These are phyloP conservation scores for Trichophyton schoenleinii DNA, from an alignment of 2,329 filamentous ascomycete species.

Conservation along the genomic window DNA sequence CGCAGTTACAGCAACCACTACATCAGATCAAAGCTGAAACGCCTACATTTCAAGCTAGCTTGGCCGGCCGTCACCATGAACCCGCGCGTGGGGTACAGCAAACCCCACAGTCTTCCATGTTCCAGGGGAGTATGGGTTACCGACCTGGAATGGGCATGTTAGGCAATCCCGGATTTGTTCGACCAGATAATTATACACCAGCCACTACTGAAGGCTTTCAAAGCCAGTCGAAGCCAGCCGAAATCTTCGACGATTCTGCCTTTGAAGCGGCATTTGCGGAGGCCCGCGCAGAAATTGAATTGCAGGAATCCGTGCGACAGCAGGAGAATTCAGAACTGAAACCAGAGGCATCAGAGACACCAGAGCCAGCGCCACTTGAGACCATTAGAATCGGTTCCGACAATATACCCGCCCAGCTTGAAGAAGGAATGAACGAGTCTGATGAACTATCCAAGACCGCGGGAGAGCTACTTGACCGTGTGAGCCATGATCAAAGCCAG, in stretches of 20 bases:
- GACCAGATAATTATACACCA: neutral
- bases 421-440: constrained; percentile 35
- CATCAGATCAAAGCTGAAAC: constrained; percentile 34
- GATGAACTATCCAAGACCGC: constrained; percentile 63
- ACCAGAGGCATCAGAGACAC: no score
- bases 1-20: constrained; percentile 35
- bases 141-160: constrained; percentile 3
- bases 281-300: constrained; percentile 27
- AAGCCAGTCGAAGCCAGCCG: constrained; percentile 7
- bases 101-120: constrained; percentile 12
- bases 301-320: constrained; percentile 16
- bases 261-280: constrained; percentile 36
- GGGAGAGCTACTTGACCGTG: constrained; percentile 54
- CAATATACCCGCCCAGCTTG: constrained; percentile 27
- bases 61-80: constrained; percentile 48
- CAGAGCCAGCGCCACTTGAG: constrained; percentile 1
- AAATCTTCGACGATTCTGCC: constrained; percentile 33
- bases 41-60: constrained; percentile 19
- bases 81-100: constrained; percentile 37
- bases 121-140: constrained; percentile 6
- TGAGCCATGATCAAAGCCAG: constrained; percentile 54
- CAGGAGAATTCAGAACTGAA: constrained; percentile 6
- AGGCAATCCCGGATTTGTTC: neutral
- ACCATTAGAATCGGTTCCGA: constrained; percentile 32
- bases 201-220: neutral